These are phyloP conservation scores for Plasmodium reichenowi DNA, from an alignment of 169 alveolate species.

Conservation along the genomic window DNA sequence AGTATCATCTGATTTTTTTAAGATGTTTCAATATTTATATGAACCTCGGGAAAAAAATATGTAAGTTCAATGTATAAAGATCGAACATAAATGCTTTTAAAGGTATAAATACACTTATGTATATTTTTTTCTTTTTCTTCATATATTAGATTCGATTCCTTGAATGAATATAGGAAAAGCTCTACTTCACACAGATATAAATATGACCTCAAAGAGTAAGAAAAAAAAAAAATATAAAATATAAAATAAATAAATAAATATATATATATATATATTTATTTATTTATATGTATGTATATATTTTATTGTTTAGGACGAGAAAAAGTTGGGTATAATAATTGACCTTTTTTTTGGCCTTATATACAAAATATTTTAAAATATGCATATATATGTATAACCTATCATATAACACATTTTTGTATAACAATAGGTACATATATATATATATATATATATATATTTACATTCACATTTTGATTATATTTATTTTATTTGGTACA, in stretches of 20 bases:
- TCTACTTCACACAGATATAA: slow-evolving; percentile 50
- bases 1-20: slow-evolving; percentile 21
- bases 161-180: slow-evolving; percentile 64
- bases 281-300: neutral
- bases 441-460: too few species aligned
- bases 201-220: slow-evolving; percentile 48
- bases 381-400: too few species aligned
- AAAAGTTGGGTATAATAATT: slow-evolving; percentile 35
- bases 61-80: slow-evolving; percentile 21
- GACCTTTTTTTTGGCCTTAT: too few species aligned
- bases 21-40: slow-evolving; percentile 14
- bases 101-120: neutral
- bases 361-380: too few species aligned
- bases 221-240: too few species aligned
- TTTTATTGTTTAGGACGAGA: slow-evolving; percentile 32
- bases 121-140: slow-evolving; percentile 1
- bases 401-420: too few species aligned
- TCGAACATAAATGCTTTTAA: neutral
- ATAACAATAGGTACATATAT: too few species aligned
- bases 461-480: too few species aligned
- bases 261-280: neutral
- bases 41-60: slow-evolving; percentile 39
- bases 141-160: slow-evolving; percentile 52
- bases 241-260: too few species aligned
- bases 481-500: too few species aligned